phyloP scores from a whole-genome alignment of 2,329 filamentous ascomycete species.

The Westerdykella ornata region DNA sequence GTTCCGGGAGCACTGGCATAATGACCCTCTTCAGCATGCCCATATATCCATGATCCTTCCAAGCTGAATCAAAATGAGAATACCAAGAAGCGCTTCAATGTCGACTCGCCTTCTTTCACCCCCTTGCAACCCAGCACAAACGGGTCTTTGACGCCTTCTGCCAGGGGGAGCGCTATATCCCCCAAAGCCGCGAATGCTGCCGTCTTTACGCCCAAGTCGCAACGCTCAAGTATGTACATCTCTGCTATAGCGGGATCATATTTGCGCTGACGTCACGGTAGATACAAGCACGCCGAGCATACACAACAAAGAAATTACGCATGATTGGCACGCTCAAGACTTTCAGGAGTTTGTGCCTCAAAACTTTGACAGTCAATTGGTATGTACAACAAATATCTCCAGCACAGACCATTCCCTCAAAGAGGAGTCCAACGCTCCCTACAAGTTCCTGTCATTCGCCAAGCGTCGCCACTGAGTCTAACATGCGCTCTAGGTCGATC shows the following conservation, averaged over 20 bases:
- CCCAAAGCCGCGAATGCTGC: constrained; percentile 86
- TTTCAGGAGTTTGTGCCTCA: constrained; percentile 52
- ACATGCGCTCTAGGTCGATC: constrained; percentile 25
- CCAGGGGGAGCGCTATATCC: constrained; percentile 72
- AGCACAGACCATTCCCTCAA: neutral
- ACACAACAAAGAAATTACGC: constrained; percentile 42
- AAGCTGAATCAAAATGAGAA: constrained; percentile 53
- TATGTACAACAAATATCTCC: constrained; percentile 26
- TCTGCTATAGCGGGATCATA: neutral
- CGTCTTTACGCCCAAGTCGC: constrained; percentile 68
- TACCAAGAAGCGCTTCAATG: constrained; percentile 74
- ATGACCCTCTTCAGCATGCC: constrained; percentile 48
- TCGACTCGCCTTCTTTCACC: constrained; percentile 93
- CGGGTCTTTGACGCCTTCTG: constrained; percentile 40
- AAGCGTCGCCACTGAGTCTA: neutral
- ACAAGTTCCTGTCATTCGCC: neutral
- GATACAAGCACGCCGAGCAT: constrained; percentile 40
- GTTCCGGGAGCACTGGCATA: constrained; percentile 6
- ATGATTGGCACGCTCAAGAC: constrained; percentile 45
- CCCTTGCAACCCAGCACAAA: constrained; percentile 52
- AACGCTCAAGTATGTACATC: constrained; percentile 35
- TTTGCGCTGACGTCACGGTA: constrained; percentile 13
- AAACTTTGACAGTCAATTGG: constrained; percentile 47
- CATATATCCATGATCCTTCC: constrained; percentile 78
- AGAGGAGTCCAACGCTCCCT: no score